Evolutionary conservation across 495 filamentous ascomycete species (phyloP).

Genomic region (Collariella sp.): DNA sequence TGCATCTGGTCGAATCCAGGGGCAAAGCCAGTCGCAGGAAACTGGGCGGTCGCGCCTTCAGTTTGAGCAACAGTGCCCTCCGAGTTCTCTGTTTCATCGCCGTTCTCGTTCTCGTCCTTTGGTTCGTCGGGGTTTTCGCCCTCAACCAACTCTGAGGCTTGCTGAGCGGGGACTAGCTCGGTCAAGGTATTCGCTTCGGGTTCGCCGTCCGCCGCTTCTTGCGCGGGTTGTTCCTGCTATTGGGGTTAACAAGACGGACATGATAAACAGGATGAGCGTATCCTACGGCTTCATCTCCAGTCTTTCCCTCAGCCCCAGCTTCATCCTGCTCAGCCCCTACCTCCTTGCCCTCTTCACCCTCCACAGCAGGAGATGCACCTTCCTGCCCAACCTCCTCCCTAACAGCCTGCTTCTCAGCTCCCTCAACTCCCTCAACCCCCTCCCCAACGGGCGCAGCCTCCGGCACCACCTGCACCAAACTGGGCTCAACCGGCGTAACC

Average conservation of each 20-base stretch:
- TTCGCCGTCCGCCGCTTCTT: constrained; percentile 4
- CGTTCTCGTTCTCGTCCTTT: constrained; percentile 29
- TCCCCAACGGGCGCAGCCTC: constrained; percentile 5
- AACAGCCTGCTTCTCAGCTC: constrained; percentile 1
- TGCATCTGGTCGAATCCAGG: constrained; percentile 65
- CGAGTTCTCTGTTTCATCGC: constrained; percentile 25
- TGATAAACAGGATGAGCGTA: not conserved
- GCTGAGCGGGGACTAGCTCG: constrained; percentile 1
- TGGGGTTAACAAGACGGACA: constrained; percentile 4
- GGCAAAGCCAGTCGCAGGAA: constrained; percentile 58
- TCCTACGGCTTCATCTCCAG: constrained; percentile 8
- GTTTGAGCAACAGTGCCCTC: constrained; percentile 36
- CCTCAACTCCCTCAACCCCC: constrained; percentile 2
- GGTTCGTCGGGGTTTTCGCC: constrained; percentile 20
- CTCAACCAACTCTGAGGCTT: constrained; percentile 19
- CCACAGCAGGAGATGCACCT: constrained; percentile 10
- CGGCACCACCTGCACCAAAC: constrained; percentile 10
- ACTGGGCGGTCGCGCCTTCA: constrained; percentile 44
- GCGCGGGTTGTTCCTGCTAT: constrained; percentile 7
- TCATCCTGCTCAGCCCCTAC: not conserved
- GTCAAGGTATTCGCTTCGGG: constrained; percentile 1
- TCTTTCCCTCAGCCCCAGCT: not conserved
- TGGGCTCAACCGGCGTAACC: constrained; percentile 34
- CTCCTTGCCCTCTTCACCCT: constrained; percentile 23
- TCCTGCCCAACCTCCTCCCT: constrained; percentile 1